Conservation (phyloP, 129 eudicot genomes). For the Chrysanthemum makinoi region DNA sequence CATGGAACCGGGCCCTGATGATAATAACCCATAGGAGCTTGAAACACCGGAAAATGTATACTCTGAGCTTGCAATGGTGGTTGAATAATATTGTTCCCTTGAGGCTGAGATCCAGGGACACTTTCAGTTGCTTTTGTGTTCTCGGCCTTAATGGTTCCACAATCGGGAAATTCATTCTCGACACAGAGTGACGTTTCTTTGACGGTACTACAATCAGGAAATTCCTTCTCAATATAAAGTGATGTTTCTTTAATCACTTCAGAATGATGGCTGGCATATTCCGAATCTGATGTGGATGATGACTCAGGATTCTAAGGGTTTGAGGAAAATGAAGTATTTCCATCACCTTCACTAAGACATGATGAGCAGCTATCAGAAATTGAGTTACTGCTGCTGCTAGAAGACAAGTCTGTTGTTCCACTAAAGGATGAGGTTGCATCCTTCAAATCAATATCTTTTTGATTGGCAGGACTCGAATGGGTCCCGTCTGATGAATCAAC, state of each 20-base stretch:
- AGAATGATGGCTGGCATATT: slow-evolving; percentile 57
- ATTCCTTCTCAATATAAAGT: slow-evolving; percentile 33
- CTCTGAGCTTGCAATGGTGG: slow-evolving; percentile 57
- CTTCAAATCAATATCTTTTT: slow-evolving; percentile 26
- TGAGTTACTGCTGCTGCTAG: slow-evolving; percentile 41
- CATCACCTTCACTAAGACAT: slow-evolving; percentile 90
- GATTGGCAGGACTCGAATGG: slow-evolving; percentile 14
- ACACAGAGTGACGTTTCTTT: slow-evolving; percentile 6
- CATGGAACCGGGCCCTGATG: slow-evolving; percentile 63
- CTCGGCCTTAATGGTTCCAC: neutral
- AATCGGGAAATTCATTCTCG: slow-evolving; percentile 34
- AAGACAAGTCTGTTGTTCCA: slow-evolving; percentile 44
- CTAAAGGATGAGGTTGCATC: slow-evolving; percentile 32
- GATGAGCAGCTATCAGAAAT: slow-evolving; percentile 84
- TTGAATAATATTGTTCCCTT: slow-evolving; percentile 30
- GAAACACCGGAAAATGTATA: slow-evolving; percentile 60
- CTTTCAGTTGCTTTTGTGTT: slow-evolving; percentile 29
- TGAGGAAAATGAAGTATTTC: slow-evolving; percentile 54
- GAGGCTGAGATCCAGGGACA: slow-evolving; percentile 37
- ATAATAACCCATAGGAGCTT: slow-evolving; percentile 58
- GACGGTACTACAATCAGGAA: slow-evolving; percentile 13
- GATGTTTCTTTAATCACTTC: slow-evolving; percentile 60
- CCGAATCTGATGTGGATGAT: slow-evolving; percentile 75
- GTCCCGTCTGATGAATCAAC: slow-evolving; percentile 17
- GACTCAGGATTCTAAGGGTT: slow-evolving; percentile 65